A percentile compares a stretch with the other conserved stretches of the same genome.
Conservation (phyloP, 1,284 basidiomycete genomes). For the Cryptococcus amylolentus region DNA sequence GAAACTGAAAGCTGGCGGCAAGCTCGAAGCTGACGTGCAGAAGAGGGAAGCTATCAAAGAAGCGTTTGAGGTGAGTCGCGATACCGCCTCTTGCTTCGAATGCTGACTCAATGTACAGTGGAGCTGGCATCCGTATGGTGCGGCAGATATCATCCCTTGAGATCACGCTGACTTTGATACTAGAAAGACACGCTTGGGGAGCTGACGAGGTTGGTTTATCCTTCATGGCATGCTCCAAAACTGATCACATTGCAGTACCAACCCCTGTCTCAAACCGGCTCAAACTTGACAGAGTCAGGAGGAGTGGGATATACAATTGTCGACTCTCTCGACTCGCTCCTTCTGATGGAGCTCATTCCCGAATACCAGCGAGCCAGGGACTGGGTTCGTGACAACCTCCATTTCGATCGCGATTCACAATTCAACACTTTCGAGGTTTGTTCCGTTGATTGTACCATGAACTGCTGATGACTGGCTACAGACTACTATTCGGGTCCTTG, state of each 20-base stretch:
- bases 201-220: conserved; percentile 60
- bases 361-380: conserved; percentile 73
- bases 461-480: conserved; percentile 29
- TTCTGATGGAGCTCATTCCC: conserved; percentile 74
- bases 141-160: not conserved
- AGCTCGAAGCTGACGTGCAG: conserved; percentile 56
- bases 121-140: conserved; percentile 76
- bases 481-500: conserved; percentile 77
- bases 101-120: conserved; percentile 52
- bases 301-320: conserved; percentile 82
- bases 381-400: conserved; percentile 70
- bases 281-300: conserved; percentile 67
- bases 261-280: conserved; percentile 68
- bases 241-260: conserved; percentile 56
- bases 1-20: conserved; percentile 5
- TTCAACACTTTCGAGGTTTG: conserved; percentile 90
- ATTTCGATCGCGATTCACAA: conserved; percentile 72
- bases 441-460: conserved; percentile 2
- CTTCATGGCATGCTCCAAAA: not conserved
- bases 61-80: conserved; percentile 68
- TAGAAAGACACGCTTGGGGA: conserved; percentile 79
- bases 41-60: conserved; percentile 67
- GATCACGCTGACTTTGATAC: not conserved
- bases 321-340: conserved; percentile 80
- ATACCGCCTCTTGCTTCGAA: not conserved